Base-by-base conservation (phyloP, 768 basidiomycete species). In the Fomitopsis serialis region DNA sequence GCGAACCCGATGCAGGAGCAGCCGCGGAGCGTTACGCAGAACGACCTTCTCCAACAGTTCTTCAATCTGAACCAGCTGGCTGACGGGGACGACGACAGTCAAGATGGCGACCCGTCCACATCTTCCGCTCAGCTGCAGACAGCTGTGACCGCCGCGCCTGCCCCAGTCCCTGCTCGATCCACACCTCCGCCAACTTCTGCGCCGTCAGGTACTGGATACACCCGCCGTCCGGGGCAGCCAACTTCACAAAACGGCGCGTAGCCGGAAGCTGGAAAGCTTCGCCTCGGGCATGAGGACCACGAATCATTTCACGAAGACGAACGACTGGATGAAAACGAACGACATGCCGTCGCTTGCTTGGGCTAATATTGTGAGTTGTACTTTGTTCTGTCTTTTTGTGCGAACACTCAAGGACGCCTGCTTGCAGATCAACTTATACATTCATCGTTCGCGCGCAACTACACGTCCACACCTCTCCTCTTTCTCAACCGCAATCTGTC, bases 251-350 rank as follows among this genome's bases (percentile, higher is more conserved):
- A 23, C 53, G 53, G 5, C 46, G 53, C 17, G 47, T 49, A 2
- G 53, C 47, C 6, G 53, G 53, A 13, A 54, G 47, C 48, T 54
- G 53, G 53, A 48, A 27, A 40, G 35, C 46, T 2, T 24, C 42
- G 37, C 37, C 37, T 17, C 15, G 15, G 37, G 19, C 37, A 40
- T 40, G 19, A 19, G 37, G 37, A 4, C 15, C 15, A 40, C 37
- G 37, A 40, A 15, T n/a, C n/a, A 32, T 32, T 11, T 32, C 15
- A 19, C 37, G 37, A 40, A 19, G 19, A 40, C 37, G 37, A 40
- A 40, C 37, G 37, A 15, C 37, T 40, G 37, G 37, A 40, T 17
- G 37, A 15, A 40, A 35, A 15, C 6, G 19, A 40, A 40, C 15
- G 37, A 17, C 15, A 40, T 15, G 6, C 37, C 37, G 37, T 40